These are phyloP conservation scores for Zygoascus flipseniorum DNA, from an alignment of 805 yeast genomes.

Conservation along the genomic window DNA sequence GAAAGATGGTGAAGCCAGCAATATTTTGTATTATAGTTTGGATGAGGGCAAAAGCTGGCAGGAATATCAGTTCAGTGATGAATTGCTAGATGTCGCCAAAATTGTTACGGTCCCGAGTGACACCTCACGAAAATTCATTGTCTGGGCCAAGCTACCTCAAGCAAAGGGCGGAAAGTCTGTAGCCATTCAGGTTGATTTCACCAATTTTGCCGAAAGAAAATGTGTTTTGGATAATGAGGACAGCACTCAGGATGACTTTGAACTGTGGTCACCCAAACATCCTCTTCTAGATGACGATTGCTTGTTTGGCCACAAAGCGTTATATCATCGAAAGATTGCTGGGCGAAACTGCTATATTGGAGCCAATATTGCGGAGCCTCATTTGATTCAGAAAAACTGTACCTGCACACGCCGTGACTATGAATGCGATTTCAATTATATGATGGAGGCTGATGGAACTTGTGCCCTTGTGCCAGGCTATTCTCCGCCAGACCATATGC, in stretches of 20 bases:
- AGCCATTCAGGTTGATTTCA: constrained; percentile 51
- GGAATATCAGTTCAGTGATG: constrained; percentile 53
- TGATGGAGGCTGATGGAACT: constrained; percentile 64
- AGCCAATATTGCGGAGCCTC: constrained; percentile 52
- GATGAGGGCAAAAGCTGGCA: constrained; percentile 79
- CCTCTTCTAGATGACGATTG: constrained; percentile 41
- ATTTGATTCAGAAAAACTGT: constrained; percentile 56
- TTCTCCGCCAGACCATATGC: constrained; percentile 54
- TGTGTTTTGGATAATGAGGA: constrained; percentile 43
- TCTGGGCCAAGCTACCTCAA: constrained; percentile 46
- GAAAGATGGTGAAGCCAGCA: constrained; percentile 47
- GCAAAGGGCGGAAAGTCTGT: constrained; percentile 39
- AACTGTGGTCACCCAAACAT: constrained; percentile 52
- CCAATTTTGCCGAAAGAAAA: constrained; percentile 41
- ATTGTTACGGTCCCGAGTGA: constrained; percentile 84
- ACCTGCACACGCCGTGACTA: constrained; percentile 77
- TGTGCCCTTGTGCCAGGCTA: constrained; percentile 77
- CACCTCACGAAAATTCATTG: constrained; percentile 68
- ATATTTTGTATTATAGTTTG: constrained; percentile 53
- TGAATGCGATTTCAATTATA: constrained; percentile 89
- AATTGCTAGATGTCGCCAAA: constrained; percentile 51
- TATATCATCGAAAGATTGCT: constrained; percentile 49
- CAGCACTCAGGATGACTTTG: constrained; percentile 48
- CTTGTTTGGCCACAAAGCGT: constrained; percentile 62
- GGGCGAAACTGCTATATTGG: constrained; percentile 55